These are phyloP conservation scores for Pisolithus tinctorius DNA, from an alignment of 768 basidiomycete species.

Conservation along the genomic window DNA sequence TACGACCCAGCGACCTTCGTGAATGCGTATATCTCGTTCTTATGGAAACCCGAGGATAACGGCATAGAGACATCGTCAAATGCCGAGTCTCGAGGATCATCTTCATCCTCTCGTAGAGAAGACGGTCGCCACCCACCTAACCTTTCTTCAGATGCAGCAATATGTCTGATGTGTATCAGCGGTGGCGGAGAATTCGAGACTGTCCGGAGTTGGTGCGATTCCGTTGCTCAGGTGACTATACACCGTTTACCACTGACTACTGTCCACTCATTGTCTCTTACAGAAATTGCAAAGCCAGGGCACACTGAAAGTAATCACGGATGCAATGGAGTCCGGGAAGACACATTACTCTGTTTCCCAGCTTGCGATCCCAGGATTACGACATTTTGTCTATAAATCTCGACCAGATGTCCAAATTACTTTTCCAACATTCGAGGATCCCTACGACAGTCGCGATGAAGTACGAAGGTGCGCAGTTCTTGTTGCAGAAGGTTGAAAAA, in stretches of 20 bases:
- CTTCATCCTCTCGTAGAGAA: slow-evolving; percentile 2
- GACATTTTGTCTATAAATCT: slow-evolving; percentile 95
- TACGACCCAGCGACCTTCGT: slow-evolving; percentile 87
- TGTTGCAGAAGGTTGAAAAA: not conserved
- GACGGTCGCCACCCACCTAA: slow-evolving; percentile 1
- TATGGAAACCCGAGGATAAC: slow-evolving; percentile 35
- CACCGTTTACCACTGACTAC: not conserved
- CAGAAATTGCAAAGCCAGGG: slow-evolving; percentile 66
- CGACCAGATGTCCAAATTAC: slow-evolving; percentile 87
- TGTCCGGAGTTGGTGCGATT: slow-evolving; percentile 71
- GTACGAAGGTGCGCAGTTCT: slow-evolving; percentile 46
- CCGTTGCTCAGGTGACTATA: slow-evolving; percentile 48
- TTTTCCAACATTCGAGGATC: slow-evolving; percentile 77
- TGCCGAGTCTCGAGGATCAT: not conserved
- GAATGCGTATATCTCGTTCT: slow-evolving; percentile 81
- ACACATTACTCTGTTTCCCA: slow-evolving; percentile 67
- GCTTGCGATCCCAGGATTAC: slow-evolving; percentile 80
- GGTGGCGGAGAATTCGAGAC: slow-evolving; percentile 80
- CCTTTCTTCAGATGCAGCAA: slow-evolving; percentile 28
- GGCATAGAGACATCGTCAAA: slow-evolving; percentile 1
- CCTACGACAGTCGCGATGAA: slow-evolving; percentile 60
- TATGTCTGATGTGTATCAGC: slow-evolving; percentile 76
- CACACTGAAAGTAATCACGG: slow-evolving; percentile 42
- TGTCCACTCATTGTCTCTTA: not conserved
- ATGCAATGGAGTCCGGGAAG: slow-evolving; percentile 39